Percentiles rank a stretch among this genome's conserved stretches.
Conservation (phyloP, 495 filamentous ascomycete genomes). For the Neurospora sublineolata region DNA sequence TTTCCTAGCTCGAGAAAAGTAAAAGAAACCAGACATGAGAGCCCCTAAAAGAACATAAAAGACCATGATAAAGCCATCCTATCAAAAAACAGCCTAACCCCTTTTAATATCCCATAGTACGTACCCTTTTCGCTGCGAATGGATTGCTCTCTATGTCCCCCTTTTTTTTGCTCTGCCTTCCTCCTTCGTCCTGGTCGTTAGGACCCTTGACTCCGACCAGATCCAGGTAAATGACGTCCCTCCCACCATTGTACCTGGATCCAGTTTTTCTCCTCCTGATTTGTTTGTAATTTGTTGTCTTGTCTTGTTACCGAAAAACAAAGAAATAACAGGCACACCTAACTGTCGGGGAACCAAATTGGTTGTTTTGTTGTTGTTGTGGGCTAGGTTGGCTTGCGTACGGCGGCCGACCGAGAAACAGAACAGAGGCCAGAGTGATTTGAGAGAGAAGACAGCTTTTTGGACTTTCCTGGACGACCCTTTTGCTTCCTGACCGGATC, state of each 20-base stretch:
- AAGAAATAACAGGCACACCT: constrained; percentile 14
- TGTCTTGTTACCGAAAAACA: not conserved
- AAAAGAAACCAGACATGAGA: not conserved
- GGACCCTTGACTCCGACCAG: not conserved
- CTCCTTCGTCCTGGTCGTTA: too few species aligned
- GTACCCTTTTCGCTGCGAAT: not conserved
- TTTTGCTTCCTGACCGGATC: not conserved
- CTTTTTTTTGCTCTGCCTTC: not conserved
- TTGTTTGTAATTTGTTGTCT: constrained; percentile 2
- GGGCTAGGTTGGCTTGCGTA: not conserved
- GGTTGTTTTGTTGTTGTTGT: too few species aligned
- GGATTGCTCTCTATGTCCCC: not conserved
- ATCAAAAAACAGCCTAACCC: not conserved
- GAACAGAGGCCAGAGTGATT: constrained; percentile 18
- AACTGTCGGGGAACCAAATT: constrained; percentile 37
- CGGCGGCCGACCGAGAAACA: not conserved
- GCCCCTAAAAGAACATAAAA: not conserved
- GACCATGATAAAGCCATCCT: not conserved
- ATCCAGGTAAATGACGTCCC: constrained; percentile 30
- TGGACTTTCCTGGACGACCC: constrained; percentile 12
- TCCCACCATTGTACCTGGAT: constrained; percentile 30
- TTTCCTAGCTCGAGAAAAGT: not conserved
- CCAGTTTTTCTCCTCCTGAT: constrained; percentile 12
- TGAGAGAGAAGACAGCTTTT: constrained; percentile 55
- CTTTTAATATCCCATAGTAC: not conserved